A percentile compares a stretch with the other conserved stretches of the same genome.
These are phyloP conservation scores for Murraya koenigii DNA, from an alignment of 345 rosid genomes.

Conservation along the genomic window DNA sequence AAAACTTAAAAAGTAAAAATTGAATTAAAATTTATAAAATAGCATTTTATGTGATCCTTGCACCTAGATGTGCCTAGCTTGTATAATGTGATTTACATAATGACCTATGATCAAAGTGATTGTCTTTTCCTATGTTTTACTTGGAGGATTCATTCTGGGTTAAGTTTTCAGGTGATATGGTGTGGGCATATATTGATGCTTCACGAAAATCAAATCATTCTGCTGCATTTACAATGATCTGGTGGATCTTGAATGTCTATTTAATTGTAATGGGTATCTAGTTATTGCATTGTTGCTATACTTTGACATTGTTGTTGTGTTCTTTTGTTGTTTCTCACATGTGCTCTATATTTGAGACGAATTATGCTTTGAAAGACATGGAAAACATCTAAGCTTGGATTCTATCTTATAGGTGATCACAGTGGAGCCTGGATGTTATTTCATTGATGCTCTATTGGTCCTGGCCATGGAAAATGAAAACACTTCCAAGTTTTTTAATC, in stretches of 20 bases:
- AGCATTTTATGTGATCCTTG: neutral
- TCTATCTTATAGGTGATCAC: conserved; percentile 67
- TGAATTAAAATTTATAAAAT: neutral
- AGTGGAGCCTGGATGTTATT: conserved; percentile 97
- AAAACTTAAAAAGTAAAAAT: neutral
- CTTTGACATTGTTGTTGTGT: neutral
- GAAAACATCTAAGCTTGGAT: neutral
- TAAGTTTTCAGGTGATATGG: neutral
- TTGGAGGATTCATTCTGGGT: neutral
- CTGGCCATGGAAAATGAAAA: conserved; percentile 61
- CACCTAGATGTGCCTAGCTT: neutral
- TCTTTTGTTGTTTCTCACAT: neutral
- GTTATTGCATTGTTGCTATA: neutral
- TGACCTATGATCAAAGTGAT: neutral
- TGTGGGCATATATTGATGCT: neutral
- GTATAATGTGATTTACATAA: neutral
- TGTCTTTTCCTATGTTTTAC: neutral
- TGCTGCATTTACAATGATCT: neutral
- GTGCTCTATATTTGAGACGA: neutral
- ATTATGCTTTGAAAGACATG: neutral
- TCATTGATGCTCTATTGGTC: conserved; percentile 68
- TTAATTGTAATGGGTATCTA: neutral
- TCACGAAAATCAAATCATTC: neutral
- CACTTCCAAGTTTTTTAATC: conserved; percentile 66
- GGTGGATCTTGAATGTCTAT: neutral